Evolutionary conservation across 305 asterid genomes (phyloP), one percentile per base, ranked within the genome.

Genomic region (Caryopteris hybrid): DNA sequence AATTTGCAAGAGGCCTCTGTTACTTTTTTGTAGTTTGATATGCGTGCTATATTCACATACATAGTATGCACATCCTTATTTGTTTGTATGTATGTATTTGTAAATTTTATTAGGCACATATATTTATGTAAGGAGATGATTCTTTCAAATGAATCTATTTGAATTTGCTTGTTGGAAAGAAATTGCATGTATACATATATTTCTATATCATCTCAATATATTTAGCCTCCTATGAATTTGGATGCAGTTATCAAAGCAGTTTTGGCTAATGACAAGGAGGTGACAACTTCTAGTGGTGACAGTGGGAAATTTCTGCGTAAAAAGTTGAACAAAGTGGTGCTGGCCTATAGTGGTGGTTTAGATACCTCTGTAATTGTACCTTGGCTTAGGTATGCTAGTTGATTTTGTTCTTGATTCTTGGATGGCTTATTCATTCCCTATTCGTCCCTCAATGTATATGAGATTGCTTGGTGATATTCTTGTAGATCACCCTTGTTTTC

Each of bases 311-410:
- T 66, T 72, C 51, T 85, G 75, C 84, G 80, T 42, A 84, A 86
- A 62, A 88, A 86, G 56, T 79, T 93, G 86, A 84, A 87, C 74
- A 93, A 93, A 81, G 99, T 93, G 72, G 99, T 93, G 63, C 80
- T 93, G 69, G 99, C 99, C 48, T 93, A 93, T 58, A 93, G 99
- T 67, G 97, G 99, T 71, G 97, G 99, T 69, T 76, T 93, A 58
- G 99, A 91, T 73, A 93, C 99, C 69, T 91, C 97, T 46, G 97
- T 94, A 56, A 94, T 94, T 79, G 99, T 94, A 39, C 99, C 99
- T 70, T 94, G 99, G 97, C 88, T 91, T 52, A 89, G 99, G 99
- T 91, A 79, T 66, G 72, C n/a, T 34, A 3, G 8, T 42, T 78
- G 31, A 33, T 63, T 42, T 3, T 38, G 54, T 55, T 48, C 17